Conservation (phyloP, 2,329 filamentous ascomycete genomes). For the Ilyonectria robusta region DNA sequence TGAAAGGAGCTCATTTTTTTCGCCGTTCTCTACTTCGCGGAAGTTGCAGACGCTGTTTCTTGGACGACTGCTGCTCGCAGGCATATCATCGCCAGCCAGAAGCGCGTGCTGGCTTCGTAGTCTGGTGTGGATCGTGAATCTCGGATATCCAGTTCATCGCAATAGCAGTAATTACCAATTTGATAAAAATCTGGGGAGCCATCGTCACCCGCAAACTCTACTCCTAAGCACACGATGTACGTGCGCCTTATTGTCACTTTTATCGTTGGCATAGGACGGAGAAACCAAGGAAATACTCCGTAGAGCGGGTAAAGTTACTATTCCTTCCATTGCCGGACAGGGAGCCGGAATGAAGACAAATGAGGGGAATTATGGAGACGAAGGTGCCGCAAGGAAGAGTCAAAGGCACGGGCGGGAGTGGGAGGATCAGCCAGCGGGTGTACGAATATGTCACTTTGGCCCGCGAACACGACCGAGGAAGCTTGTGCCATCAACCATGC, state of each 20-base stretch:
- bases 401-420: neutral
- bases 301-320: neutral
- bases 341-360: neutral
- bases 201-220: too few relatives aligned
- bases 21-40: neutral
- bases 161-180: too few relatives aligned
- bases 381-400: neutral
- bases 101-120: neutral
- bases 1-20: slow-evolving; percentile 8
- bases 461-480: slow-evolving; percentile 12
- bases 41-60: neutral
- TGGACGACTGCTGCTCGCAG: neutral
- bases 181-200: too few relatives aligned
- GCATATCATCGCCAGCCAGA: neutral
- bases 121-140: neutral
- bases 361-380: neutral
- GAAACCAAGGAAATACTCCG: neutral
- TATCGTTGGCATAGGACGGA: too few relatives aligned
- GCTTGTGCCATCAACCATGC: slow-evolving; percentile 22
- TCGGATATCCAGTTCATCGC: neutral
- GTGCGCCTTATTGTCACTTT: too few relatives aligned
- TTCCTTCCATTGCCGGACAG: neutral
- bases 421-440: slow-evolving; percentile 2
- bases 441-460: neutral
- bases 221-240: too few relatives aligned